These are phyloP conservation scores for Termitomyces sp. DNA, from an alignment of 768 basidiomycete species.

Conservation along the genomic window DNA sequence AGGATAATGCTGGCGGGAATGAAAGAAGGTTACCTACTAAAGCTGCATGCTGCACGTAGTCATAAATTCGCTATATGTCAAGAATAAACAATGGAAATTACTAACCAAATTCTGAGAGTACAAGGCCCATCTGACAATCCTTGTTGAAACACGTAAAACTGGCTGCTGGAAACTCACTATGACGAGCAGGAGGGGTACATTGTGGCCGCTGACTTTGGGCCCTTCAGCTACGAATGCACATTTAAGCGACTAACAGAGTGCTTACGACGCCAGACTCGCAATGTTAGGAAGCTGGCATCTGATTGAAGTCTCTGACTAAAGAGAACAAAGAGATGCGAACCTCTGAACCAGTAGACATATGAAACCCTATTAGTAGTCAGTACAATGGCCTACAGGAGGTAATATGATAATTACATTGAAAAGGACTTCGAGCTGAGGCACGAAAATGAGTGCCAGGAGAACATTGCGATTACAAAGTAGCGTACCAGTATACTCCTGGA, in stretches of 20 bases:
- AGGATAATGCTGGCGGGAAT: background rate
- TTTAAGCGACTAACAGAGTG: background rate
- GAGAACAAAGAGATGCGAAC: slow-evolving; percentile 19
- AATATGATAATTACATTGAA: slow-evolving; percentile 37
- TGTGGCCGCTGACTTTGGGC: slow-evolving; percentile 43
- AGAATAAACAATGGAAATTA: background rate
- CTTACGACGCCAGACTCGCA: slow-evolving; percentile 42
- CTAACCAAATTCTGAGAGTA: slow-evolving; percentile 47
- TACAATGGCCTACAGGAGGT: background rate
- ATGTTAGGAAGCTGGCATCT: slow-evolving; percentile 31
- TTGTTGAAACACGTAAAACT: background rate
- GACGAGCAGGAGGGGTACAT: slow-evolving; percentile 32
- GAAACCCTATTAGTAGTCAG: slow-evolving; percentile 32
- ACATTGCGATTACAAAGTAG: background rate
- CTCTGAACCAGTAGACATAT: slow-evolving; percentile 53
- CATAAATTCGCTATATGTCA: background rate
- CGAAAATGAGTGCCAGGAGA: background rate
- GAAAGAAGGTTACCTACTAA: slow-evolving; percentile 26
- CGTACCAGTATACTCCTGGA: slow-evolving; percentile 47
- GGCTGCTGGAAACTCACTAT: slow-evolving; percentile 28
- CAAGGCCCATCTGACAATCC: slow-evolving; percentile 29
- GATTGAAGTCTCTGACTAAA: background rate
- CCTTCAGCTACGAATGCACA: background rate
- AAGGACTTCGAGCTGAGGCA: slow-evolving; percentile 46
- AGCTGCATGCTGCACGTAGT: slow-evolving; percentile 29